phyloP scores from a whole-genome alignment of 192 early-diverging fungal genomes.

The Cetraspora pellucida region DNA sequence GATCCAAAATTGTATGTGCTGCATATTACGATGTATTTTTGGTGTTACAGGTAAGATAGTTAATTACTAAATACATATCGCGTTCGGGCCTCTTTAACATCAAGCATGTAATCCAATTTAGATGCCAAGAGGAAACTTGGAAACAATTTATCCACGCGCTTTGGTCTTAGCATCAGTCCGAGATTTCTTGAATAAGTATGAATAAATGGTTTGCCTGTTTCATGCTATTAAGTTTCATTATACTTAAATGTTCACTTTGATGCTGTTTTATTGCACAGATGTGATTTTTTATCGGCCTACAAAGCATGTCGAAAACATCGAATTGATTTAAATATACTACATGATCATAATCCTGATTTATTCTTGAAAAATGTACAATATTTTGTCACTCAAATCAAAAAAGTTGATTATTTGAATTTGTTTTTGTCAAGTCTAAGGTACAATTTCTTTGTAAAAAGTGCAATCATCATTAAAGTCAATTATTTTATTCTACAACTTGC shows the following conservation, averaged over 20 bases:
- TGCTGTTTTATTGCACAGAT: constrained; percentile 23
- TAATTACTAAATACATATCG: not conserved
- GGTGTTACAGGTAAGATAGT: constrained; percentile 61
- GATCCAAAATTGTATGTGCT: constrained; percentile 82
- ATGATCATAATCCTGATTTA: constrained; percentile 71
- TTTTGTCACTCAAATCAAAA: constrained; percentile 78
- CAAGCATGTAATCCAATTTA: constrained; percentile 36
- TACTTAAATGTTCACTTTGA: not conserved
- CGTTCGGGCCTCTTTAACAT: not conserved
- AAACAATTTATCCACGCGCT: constrained; percentile 89
- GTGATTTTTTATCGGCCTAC: constrained; percentile 81
- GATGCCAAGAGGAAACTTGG: constrained; percentile 98
- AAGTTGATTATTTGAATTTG: constrained; percentile 88
- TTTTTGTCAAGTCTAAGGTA: constrained; percentile 77
- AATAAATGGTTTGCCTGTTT: not conserved
- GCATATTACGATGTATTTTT: constrained; percentile 68
- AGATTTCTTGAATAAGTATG: constrained; percentile 55
- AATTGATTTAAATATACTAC: constrained; percentile 91
- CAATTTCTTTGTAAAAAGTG: not conserved
- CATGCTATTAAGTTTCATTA: too few species aligned
- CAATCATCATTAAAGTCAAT: not conserved
- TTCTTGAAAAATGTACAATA: constrained; percentile 69
- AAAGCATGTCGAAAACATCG: constrained; percentile 83
- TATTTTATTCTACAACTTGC: not conserved
- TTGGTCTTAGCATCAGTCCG: constrained; percentile 79